Evolutionary conservation across 306 rosid species (phyloP), one percentile per base, ranked within the genome.

Genomic region (Cucumis hystrix): DNA sequence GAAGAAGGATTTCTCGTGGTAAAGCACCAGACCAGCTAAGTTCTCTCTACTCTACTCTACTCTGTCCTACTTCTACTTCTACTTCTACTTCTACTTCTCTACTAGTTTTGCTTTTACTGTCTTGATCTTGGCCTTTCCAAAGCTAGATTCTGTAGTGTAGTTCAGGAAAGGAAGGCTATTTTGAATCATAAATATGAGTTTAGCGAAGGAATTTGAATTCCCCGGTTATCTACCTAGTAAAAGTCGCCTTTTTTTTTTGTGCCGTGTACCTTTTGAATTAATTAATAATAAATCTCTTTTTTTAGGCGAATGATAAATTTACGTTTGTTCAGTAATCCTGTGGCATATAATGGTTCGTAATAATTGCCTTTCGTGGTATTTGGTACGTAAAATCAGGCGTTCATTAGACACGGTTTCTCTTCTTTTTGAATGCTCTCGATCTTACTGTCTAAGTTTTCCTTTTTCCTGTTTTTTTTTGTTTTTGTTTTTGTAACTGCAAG

Each of bases 1-100:
- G 98, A 86, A 71, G 75, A 94, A 85, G 72, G 91, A 90, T 56
- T 94, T 94, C 61, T 77, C 86, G 40, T 94, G 98, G 98, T 86
- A 75, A 73, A 73, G 6, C 45, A 51, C 77, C 45, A 23, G 43
- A 72, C 28, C 77, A 51, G 61, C 40, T 72, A 49, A 49, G 60
- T 72, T 28, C 15, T 8, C 62, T 49, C 58, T 25, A 52, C 77
- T 52, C 77, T 54, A 49, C 52, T 28, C 59, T 52, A 16, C 54
- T 71, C 37, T 33, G 3, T 4, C 3, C 37, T 33, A 33, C 37
- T 52, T 28, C 59, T 52, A 16, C 54, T 71, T 72, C 37, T 33
- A 33, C 37, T 52, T 28, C 59, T 52, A 16, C 54, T 71, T 72
- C 60, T 72, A 8, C 30, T 73, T 49, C 47, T 73, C 30, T 73